Evolutionary conservation across 805 yeast species (phyloP), one percentile per base, ranked within the genome.

Genomic region (Yueomyces sinensis): DNA sequence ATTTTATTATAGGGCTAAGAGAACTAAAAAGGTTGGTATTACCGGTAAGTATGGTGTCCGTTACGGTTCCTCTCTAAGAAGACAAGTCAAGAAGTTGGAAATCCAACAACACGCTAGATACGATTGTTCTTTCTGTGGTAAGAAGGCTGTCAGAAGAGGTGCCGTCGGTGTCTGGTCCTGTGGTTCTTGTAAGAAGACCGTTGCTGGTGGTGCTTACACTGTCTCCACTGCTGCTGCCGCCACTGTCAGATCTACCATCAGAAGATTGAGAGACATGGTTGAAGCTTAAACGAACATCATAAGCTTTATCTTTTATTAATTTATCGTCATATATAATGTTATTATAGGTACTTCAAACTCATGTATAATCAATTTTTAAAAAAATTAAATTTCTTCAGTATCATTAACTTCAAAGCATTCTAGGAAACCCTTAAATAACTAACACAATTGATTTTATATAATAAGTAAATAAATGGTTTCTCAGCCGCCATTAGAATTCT

Each of bases 31-130:
- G 84, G 99, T 91, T 68, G 99, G 99, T 72, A 91, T 91, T 78
- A 91, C 99, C 69, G 99, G 99, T 80, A 93, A 93, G 77, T 91
- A 84, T 80, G 99, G 99, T 84, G 96, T 91, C 74, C 87, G 99
- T 79, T 91, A 91, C 77, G 95, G 99, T 87, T 89, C 98, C 61
- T 93, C 99, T 51, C 76, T 91, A 70, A 89, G 99, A 82, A 84
- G 97, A 74, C 96, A 86, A 73, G 82, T 94, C 77, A 87, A 87
- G 81, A 91, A 91, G 77, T 75, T 91, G 70, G 98, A 93, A 75
- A 80, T 84, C 62, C 96, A 86, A 72, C 96, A 87, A 70, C 98
- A 89, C 72, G 82, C 98, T 60, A 83, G 82, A 66, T 91, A 93
- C 81, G 94, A 83, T 70, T 91, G 97, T 71, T 76, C 98, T 46